Conservation (phyloP, 139 green algal genomes). For the Tetradesmus lagerheimii region DNA sequence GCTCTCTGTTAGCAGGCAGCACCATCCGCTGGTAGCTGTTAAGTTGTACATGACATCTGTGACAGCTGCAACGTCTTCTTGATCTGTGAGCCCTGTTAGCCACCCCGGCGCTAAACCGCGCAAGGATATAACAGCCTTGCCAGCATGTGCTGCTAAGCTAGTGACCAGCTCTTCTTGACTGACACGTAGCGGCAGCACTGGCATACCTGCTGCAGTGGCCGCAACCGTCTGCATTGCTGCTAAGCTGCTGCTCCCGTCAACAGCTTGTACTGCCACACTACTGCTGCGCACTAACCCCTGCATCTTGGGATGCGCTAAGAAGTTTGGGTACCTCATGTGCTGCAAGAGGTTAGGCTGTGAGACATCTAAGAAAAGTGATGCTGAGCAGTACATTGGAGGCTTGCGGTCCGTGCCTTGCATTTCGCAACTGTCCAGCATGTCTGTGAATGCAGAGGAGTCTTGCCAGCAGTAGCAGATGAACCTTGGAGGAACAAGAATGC, state of each 20-base stretch:
- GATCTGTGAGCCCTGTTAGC: not conserved
- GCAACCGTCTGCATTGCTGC: not conserved
- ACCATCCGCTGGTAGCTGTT: not conserved
- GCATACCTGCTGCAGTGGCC: not conserved
- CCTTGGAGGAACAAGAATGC: slow-evolving; percentile 5
- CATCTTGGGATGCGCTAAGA: not conserved
- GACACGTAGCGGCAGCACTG: not conserved
- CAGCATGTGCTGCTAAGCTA: not conserved
- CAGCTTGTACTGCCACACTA: not conserved
- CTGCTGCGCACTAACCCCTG: not conserved
- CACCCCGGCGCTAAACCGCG: not conserved
- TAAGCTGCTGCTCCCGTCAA: not conserved
- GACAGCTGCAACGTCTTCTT: not conserved
- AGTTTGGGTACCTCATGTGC: not conserved
- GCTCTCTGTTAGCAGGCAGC: not conserved
- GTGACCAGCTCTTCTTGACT: not conserved
- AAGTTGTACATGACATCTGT: not conserved
- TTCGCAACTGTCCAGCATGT: not conserved
- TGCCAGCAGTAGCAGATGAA: slow-evolving; percentile 29
- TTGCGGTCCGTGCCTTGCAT: not conserved
- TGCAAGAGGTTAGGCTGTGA: not conserved
- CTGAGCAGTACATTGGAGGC: not conserved
- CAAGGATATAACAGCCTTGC: not conserved
- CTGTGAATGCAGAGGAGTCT: not conserved
- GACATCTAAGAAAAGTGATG: not conserved